These are phyloP conservation scores for Cytospora piceae DNA, from an alignment of 2,329 filamentous ascomycete species.

Conservation along the genomic window DNA sequence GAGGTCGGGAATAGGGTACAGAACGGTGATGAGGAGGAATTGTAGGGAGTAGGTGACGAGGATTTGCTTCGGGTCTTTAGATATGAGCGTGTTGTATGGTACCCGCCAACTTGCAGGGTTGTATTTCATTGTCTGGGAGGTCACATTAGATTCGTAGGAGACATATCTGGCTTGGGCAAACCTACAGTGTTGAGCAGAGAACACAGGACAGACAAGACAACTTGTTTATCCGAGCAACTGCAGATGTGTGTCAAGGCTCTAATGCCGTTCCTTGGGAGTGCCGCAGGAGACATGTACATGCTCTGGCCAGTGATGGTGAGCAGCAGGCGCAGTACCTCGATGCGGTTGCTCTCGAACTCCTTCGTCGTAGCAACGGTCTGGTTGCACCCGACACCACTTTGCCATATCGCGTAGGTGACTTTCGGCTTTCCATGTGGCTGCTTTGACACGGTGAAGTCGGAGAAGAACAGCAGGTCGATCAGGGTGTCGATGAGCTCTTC, in stretches of 20 bases:
- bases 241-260: slow-evolving; percentile 87
- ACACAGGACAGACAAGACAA: slow-evolving; percentile 86
- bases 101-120: slow-evolving; percentile 93
- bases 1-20: slow-evolving; percentile 87
- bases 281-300: slow-evolving; percentile 84
- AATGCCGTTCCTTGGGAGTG: slow-evolving; percentile 81
- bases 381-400: slow-evolving; percentile 96
- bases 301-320: slow-evolving; percentile 86
- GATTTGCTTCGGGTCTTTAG: slow-evolving; percentile 87
- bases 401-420: slow-evolving; percentile 94
- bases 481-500: slow-evolving; percentile 92
- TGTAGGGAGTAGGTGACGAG: slow-evolving; percentile 92
- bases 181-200: slow-evolving; percentile 88
- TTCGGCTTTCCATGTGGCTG: slow-evolving; percentile 73
- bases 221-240: slow-evolving; percentile 85
- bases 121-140: slow-evolving; percentile 80
- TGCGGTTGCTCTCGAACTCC: slow-evolving; percentile 90
- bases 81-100: slow-evolving; percentile 89
- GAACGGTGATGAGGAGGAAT: slow-evolving; percentile 79
- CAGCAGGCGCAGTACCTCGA: slow-evolving; percentile 84
- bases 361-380: slow-evolving; percentile 84
- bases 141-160: slow-evolving; percentile 21
- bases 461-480: slow-evolving; percentile 87
- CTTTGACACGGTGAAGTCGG: slow-evolving; percentile 82
- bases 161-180: not conserved